Base-by-base conservation (phyloP, 2,329 filamentous ascomycete species). In the Byssochlamys sp. region DNA sequence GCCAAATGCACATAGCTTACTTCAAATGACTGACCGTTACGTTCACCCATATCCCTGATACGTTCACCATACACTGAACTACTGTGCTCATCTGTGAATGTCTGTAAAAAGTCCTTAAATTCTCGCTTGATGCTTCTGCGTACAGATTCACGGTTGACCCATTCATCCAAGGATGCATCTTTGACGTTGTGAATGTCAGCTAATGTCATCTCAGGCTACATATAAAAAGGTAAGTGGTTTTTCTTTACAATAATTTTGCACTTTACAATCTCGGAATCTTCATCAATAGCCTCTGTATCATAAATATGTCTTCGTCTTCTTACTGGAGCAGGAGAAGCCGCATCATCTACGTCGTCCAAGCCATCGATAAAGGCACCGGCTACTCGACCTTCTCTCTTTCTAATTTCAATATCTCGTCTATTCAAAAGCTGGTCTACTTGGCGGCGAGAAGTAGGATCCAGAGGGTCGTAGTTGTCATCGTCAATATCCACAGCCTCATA, bases 21-120 rank as follows among this genome's bases (percentile, higher is more conserved):
- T 71, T 99, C 94, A 2, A 99, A 83, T 39, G 92, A 91, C 75
- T 97, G 94, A 53, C 91, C 90, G 72, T 99, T 99, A 71, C 96
- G 81, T 75, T 97, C 92, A 78, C 94, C 95, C 14, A 99, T 84
- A 0, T 90, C 96, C 64, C 90, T 85, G 64, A 99, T 95, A 57
- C 91, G 88, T 65, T 90, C 91, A 56, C 94, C 94, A 71, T 99
- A 99, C 54, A 99, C 91, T 0, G 94, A 99, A 3, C 85, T 87
- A 56, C 91, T 91, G 62, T 87, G 85, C 56, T 90, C 85, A 68
- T 99, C 94, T 4, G 87, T 96, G 72, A 95, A 97, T 66, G 96
- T 92, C 9, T 94, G 97, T 67, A 99, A 78, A 78, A 99, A 99
- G 2, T 89, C 88, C 73, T 95, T 96, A 83, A 99, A 99, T 74